These are phyloP conservation scores for Nitzschia sp. DNA, from an alignment of 108 stramenopile species.

Conservation along the genomic window DNA sequence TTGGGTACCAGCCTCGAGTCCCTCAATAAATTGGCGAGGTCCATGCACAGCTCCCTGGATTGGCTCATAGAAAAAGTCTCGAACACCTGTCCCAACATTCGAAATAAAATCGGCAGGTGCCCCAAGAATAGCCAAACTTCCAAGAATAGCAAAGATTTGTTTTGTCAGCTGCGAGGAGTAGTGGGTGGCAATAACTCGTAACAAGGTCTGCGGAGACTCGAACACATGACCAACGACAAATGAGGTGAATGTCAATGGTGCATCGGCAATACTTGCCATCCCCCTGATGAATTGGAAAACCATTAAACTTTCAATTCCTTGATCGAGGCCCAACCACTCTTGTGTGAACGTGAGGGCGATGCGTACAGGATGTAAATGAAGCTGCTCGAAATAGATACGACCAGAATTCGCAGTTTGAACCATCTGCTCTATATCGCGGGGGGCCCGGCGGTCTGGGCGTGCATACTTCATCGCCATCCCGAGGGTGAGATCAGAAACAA, in stretches of 20 bases:
- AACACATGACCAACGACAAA: constrained; percentile 82
- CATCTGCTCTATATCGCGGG: constrained; percentile 53
- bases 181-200: constrained; percentile 62
- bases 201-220: constrained; percentile 70
- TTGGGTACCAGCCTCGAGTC: constrained; percentile 74
- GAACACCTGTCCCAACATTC: constrained; percentile 83
- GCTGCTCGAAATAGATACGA: constrained; percentile 72
- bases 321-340: constrained; percentile 63
- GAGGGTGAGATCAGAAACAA: constrained; percentile 41
- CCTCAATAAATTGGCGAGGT: constrained; percentile 73
- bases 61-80: constrained; percentile 85
- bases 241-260: constrained; percentile 77
- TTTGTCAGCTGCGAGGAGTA: constrained; percentile 83
- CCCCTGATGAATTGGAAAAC: constrained; percentile 78
- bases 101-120: constrained; percentile 82
- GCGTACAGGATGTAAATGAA: constrained; percentile 74
- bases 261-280: constrained; percentile 77
- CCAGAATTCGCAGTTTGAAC: constrained; percentile 65
- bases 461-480: constrained; percentile 54
- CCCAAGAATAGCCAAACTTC: constrained; percentile 73
- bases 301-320: constrained; percentile 59
- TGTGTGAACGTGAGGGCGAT: constrained; percentile 79
- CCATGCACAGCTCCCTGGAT: constrained; percentile 74
- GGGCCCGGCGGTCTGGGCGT: constrained; percentile 41
- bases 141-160: constrained; percentile 72